Percentiles rank a stretch among this genome's conserved stretches.
Conservation (phyloP, 2,329 filamentous ascomycete genomes). For the Penicillium griseofulvum region DNA sequence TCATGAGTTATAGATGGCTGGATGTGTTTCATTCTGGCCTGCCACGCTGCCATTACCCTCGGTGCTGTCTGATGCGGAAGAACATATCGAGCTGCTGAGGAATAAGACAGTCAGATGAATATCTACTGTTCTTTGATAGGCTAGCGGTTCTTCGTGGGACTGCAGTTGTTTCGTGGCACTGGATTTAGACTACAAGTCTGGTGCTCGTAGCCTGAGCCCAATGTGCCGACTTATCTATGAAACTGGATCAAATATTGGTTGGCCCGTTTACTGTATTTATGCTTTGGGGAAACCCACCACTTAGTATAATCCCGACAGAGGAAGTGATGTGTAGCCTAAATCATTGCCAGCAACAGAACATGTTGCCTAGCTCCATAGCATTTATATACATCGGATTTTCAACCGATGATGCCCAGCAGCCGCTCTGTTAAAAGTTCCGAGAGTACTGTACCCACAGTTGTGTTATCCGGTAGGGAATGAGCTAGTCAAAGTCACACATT, state of each 20-base stretch:
- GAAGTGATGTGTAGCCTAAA: background rate
- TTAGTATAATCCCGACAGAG: background rate
- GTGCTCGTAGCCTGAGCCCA: background rate
- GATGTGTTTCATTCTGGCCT: background rate
- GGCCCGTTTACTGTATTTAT: background rate
- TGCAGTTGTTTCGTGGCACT: background rate
- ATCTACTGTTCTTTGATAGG: background rate
- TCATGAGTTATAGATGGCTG: constrained; percentile 1
- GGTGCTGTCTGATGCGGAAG: background rate
- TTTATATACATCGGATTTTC: too few species aligned
- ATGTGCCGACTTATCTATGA: background rate
- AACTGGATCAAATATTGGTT: background rate
- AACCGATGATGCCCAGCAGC: too few species aligned
- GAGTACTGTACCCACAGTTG: too few species aligned
- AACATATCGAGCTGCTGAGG: background rate
- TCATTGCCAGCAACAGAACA: background rate
- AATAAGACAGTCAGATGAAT: background rate
- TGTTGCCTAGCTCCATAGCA: background rate
- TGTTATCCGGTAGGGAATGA: too few species aligned
- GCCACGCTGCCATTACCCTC: constrained; percentile 8
- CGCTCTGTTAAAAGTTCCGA: too few species aligned
- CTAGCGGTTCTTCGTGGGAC: background rate
- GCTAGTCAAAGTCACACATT: too few species aligned
- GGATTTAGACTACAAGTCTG: background rate
- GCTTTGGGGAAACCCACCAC: background rate